phyloP scores from a whole-genome alignment of 108 stramenopile genomes.

The Nitzschia inconspicua region DNA sequence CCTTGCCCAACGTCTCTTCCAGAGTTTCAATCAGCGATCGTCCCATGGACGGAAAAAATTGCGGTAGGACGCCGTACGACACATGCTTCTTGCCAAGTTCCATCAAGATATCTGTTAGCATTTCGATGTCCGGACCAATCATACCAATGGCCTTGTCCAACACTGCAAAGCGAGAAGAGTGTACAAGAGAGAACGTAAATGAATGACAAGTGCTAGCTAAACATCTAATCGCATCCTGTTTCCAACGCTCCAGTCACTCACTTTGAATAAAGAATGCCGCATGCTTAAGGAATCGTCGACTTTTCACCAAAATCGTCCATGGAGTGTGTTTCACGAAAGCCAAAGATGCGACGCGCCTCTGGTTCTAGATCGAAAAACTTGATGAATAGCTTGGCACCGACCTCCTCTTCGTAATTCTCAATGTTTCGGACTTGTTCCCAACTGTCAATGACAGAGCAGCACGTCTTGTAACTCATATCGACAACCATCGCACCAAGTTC shows the following conservation, averaged over 20 bases:
- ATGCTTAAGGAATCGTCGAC: constrained; percentile 23
- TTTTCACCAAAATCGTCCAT: constrained; percentile 15
- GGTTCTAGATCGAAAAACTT: constrained; percentile 11
- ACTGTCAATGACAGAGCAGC: background rate
- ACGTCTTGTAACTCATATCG: background rate
- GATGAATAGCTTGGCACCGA: background rate
- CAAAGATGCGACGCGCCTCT: constrained; percentile 21
- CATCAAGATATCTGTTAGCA: constrained; percentile 31
- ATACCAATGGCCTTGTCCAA: constrained; percentile 26
- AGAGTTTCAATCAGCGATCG: constrained; percentile 17
- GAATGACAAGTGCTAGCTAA: background rate
- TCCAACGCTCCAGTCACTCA: background rate
- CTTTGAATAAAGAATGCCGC: constrained; percentile 26
- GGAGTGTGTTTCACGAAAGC: constrained; percentile 6
- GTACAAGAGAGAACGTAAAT: background rate
- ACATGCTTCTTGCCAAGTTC: constrained; percentile 19
- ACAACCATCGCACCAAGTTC: too few relatives aligned
- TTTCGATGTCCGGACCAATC: constrained; percentile 36
- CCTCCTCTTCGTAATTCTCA: background rate
- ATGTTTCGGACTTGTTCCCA: background rate
- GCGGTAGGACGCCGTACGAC: constrained; percentile 21
- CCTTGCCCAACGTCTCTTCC: constrained; percentile 23
- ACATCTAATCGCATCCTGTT: background rate
- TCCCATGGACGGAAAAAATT: constrained; percentile 22
- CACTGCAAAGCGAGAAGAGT: constrained; percentile 1